These are phyloP conservation scores for Plasmodium fragile DNA, from an alignment of 169 alveolate genomes.

Conservation along the genomic window DNA sequence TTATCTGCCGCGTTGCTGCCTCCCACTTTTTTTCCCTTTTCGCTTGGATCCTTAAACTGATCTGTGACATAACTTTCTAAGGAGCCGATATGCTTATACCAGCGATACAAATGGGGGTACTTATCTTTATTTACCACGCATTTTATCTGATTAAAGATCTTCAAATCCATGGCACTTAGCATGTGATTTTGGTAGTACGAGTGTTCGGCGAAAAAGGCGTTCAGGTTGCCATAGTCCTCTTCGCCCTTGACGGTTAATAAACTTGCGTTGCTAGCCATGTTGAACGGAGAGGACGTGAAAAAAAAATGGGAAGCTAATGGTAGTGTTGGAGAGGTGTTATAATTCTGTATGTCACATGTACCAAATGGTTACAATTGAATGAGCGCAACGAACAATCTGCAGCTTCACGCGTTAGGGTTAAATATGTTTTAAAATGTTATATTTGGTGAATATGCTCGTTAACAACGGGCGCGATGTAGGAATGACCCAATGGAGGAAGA, in stretches of 20 bases:
- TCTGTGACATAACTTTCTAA: conserved; percentile 21
- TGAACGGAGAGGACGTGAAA: background rate
- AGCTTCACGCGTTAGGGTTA: background rate
- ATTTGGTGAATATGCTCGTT: background rate
- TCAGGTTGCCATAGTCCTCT: conserved; percentile 43
- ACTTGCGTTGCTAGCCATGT: conserved; percentile 53
- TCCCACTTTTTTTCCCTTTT: conserved; percentile 17
- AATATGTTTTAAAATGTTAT: background rate
- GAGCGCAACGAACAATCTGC: background rate
- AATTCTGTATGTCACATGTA: background rate
- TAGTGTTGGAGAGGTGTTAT: background rate
- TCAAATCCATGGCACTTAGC: conserved; percentile 51
- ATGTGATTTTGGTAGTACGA: conserved; percentile 47
- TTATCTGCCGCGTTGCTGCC: conserved; percentile 11
- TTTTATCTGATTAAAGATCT: conserved; percentile 48
- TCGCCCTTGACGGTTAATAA: conserved; percentile 65
- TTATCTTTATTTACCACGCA: conserved; percentile 23
- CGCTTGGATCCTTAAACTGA: conserved; percentile 14
- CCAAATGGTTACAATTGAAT: background rate
- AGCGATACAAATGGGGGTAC: conserved; percentile 70
- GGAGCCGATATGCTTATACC: conserved; percentile 64
- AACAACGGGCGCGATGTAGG: background rate
- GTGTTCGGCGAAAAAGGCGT: conserved; percentile 34
- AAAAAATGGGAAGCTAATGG: background rate
- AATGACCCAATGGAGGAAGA: background rate